Evolutionary conservation across 768 basidiomycete genomes (phyloP), one percentile per base, ranked within the genome.

Genomic region (Amanita polypyramis): DNA sequence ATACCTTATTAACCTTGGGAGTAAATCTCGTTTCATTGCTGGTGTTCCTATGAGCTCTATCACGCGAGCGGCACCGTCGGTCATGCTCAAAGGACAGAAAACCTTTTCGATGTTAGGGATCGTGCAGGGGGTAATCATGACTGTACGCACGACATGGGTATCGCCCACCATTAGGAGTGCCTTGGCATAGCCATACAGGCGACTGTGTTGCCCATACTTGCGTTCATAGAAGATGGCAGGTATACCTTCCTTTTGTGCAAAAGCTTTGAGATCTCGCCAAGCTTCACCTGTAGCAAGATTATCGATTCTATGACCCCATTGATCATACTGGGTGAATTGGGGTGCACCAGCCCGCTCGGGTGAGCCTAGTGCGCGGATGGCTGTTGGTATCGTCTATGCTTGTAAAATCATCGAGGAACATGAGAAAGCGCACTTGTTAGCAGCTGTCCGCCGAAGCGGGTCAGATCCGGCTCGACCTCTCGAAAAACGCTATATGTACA

Each of bases 21-120:
- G 57, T 1, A 87, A 56, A 15, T 75, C 68, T n/a, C 65, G 57
- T 61, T 78, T 82, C 74, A 82, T 76, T 33, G 70, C 70, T 0
- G 65, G 59, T 0, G 79, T 77, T 2, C 85, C 85, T 32, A 72
- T 51, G 12, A 86, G 64, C 56, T 89, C 85, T 17, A 89, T 66
- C 0, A 85, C 82, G 56, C 85, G 68, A 6, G 86, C 85, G 32
- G 73, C 72, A 0, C 86, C 86, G 58, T 90, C 86, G 0, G 84
- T 82, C 87, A 90, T 89, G 32, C 77, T 78, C 49, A 85, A 61
- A 1, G 87, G 87, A 49, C 85, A 89, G 50, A 80, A 75, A 7
- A 82, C 70, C 79, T 83, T 47, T 12, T 21, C 7, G 25, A 12
- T 23, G 36, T 32, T 44, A 20, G 30, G 47, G 19, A 41, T 19